These are phyloP conservation scores for Paralagenidium karlingii DNA, from an alignment of 352 stramenopile genomes.

Conservation along the genomic window DNA sequence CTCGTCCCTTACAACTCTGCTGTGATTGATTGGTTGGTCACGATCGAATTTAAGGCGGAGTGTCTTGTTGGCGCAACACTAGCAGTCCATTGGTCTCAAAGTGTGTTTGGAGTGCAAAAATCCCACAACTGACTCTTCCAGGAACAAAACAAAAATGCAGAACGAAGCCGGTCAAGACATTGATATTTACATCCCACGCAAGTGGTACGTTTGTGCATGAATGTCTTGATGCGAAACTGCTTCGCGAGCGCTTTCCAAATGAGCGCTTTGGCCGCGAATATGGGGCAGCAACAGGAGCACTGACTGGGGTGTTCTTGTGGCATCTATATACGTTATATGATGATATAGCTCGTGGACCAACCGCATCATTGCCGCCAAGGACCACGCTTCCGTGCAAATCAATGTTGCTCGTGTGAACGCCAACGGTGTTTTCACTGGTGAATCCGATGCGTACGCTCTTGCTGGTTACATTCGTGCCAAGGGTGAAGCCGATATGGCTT, in stretches of 20 bases:
- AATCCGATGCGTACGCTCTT: constrained; percentile 91
- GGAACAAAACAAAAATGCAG: constrained; percentile 95
- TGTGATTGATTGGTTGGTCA: too few species aligned
- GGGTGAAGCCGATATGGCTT: constrained; percentile 89
- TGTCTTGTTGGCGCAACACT: too few species aligned
- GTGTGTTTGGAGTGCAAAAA: too few species aligned
- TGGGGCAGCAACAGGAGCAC: background rate
- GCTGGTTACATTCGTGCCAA: constrained; percentile 96
- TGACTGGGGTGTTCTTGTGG: constrained; percentile 3
- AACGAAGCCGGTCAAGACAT: constrained; percentile 96
- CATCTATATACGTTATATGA: background rate
- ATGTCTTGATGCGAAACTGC: too few species aligned
- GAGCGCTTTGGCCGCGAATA: background rate
- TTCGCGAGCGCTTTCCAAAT: background rate
- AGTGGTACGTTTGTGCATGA: constrained; percentile 74
- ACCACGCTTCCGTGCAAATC: constrained; percentile 97
- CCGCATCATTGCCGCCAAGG: constrained; percentile 95
- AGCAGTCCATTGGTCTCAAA: too few species aligned
- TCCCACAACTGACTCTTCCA: too few species aligned
- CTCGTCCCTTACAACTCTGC: too few species aligned
- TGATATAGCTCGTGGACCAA: constrained; percentile 93
- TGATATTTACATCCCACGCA: constrained; percentile 97
- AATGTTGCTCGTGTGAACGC: constrained; percentile 97
- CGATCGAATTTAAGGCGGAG: too few species aligned
- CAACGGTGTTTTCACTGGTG: constrained; percentile 93